Base-by-base conservation (phyloP, 805 yeast genomes). In the Lipomyces spencermartinsiae region DNA sequence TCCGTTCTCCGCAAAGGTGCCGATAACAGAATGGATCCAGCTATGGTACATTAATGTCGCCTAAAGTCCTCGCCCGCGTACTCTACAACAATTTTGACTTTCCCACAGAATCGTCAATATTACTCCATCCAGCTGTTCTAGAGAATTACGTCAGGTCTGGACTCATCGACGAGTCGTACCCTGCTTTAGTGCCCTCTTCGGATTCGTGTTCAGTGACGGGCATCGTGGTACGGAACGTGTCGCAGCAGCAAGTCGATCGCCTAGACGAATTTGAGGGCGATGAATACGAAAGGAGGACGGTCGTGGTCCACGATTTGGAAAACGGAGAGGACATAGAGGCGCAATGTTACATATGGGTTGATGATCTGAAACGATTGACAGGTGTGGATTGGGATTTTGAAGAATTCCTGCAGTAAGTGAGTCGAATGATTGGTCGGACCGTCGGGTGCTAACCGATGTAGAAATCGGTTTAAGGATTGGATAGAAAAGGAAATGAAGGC, bases 31-130 rank as follows among this genome's bases (percentile, higher is more conserved):
- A 43, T 43, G 16, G 19, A 14, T 12, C 19, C 34, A 72, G 74
- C 54, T 74, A 74, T 62, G 76, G 76, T 9, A 74, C 76, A 0
- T 54, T 74, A 31, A 74, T 74, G 76, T 67, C 75, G 4, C 67
- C 68, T 7, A 39, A 57, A 31, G 76, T 74, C 33, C 62, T 74
- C 35, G 67, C 74, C 9, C 68, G 73, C 19, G 76, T 74, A 16
- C 63, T 72, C 16, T 70, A 53, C 60, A 68, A 72, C 22, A 55
- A 49, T n/a, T 43, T 35, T 2, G 43, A 61, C 12, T 65, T 68
- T 16, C 71, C 67, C 16, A 22, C 57, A n/a, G 60, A 46, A 58
- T 39, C 62, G 16, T 8, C 58, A 22, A 37, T 69, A 25, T 46
- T 58, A 14, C 54, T 68, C 2, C 54, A 39, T 7, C 59, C 62